phyloP scores from a whole-genome alignment of 2,329 filamentous ascomycete genomes.

The Ascochyta rabiei region DNA sequence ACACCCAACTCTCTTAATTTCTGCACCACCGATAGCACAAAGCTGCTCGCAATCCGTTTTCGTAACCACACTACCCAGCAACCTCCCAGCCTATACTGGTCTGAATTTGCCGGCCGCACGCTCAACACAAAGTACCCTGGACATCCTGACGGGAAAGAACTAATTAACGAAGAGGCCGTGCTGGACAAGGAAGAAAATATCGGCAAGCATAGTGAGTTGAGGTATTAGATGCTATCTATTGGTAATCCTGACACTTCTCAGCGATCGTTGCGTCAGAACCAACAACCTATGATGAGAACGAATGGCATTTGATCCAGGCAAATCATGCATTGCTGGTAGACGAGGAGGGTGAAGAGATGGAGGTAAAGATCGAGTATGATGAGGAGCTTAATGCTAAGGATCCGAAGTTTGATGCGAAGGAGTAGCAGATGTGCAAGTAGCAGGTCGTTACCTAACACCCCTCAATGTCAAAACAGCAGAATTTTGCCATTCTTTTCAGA shows the following conservation, averaged over 20 bases:
- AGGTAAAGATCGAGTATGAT: conserved; percentile 48
- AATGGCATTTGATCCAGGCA: conserved; percentile 59
- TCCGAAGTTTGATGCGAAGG: conserved; percentile 32
- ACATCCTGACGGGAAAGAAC: conserved; percentile 50
- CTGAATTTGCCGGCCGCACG: conserved; percentile 57
- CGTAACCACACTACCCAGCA: conserved; percentile 59
- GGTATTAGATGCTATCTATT: neutral
- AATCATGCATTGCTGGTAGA: conserved; percentile 56
- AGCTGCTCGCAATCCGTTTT: conserved; percentile 59
- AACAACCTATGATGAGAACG: conserved; percentile 58
- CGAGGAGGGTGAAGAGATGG: conserved; percentile 47
- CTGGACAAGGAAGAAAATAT: conserved; percentile 49
- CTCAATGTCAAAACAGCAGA: neutral
- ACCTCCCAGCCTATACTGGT: conserved; percentile 60
- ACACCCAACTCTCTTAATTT: conserved; percentile 60
- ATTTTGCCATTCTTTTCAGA: too few relatives aligned
- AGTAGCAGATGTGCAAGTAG: neutral
- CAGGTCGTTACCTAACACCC: neutral
- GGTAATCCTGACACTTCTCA: neutral
- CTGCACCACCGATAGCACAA: conserved; percentile 57
- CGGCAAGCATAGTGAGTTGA: conserved; percentile 52
- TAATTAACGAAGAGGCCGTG: conserved; percentile 43
- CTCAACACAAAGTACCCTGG: conserved; percentile 61
- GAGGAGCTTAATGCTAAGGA: conserved; percentile 49
- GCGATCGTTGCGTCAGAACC: conserved; percentile 60